A percentile compares a stretch with the other conserved stretches of the same genome.
phyloP scores from a whole-genome alignment of 2,329 filamentous ascomycete genomes.

The Verticillium tricorpus region DNA sequence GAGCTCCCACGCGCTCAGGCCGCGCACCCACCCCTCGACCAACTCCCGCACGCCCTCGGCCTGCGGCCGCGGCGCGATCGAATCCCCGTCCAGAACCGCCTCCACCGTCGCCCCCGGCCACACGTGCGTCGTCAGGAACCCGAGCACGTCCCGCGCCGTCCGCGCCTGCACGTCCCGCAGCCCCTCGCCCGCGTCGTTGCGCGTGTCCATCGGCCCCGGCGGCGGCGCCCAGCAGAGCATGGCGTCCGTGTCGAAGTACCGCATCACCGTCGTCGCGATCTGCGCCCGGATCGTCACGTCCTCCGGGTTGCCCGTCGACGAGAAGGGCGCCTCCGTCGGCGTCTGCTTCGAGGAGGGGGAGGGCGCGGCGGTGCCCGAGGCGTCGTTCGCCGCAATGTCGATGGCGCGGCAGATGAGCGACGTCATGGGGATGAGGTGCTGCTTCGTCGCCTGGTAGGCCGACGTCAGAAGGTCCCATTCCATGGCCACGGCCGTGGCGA shows the following conservation, averaged over 20 bases:
- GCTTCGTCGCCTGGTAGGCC: conserved; percentile 76
- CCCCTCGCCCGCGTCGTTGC: conserved; percentile 46
- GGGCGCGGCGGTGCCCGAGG: conserved; percentile 27
- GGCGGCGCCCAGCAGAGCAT: conserved; percentile 80
- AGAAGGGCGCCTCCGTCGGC: conserved; percentile 1
- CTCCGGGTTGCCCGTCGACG: conserved; percentile 21
- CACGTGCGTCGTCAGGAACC: conserved; percentile 64
- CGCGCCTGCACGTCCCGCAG: conserved; percentile 70
- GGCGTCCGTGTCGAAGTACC: conserved; percentile 89
- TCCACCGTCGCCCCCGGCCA: conserved; percentile 79
- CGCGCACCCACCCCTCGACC: conserved; percentile 71
- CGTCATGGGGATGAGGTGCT: conserved; percentile 87
- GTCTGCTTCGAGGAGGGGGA: too few relatives aligned
- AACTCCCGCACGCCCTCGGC: conserved; percentile 69
- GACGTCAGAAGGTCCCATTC: conserved; percentile 89
- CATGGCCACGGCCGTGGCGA: conserved; percentile 79
- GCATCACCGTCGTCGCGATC: conserved; percentile 67
- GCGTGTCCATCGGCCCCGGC: conserved; percentile 41
- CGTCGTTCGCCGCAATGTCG: conserved; percentile 70
- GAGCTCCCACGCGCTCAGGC: conserved; percentile 73
- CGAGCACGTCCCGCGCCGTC: conserved; percentile 65
- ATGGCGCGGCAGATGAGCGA: conserved; percentile 78
- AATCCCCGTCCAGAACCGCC: conserved; percentile 74
- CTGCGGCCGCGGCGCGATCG: conserved; percentile 73
- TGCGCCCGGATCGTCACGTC: conserved; percentile 48